These are phyloP conservation scores for Ceratorhiza oryzae-sativae DNA, from an alignment of 1,284 basidiomycete species.

Conservation along the genomic window DNA sequence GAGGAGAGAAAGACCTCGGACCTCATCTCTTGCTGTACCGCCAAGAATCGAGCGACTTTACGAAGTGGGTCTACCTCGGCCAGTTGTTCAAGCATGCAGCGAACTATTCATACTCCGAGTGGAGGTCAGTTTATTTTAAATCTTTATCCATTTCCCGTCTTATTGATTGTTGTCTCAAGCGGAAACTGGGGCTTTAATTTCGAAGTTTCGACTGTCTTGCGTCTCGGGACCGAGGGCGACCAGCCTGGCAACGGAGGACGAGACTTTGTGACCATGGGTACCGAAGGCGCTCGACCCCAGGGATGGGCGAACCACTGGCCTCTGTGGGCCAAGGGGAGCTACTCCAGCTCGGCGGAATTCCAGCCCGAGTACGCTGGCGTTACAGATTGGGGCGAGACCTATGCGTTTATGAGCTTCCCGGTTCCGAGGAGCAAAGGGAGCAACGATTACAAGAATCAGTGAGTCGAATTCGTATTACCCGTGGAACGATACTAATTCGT, in stretches of 20 bases:
- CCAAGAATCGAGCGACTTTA: conserved; percentile 29
- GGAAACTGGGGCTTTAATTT: conserved; percentile 37
- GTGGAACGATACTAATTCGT: not conserved
- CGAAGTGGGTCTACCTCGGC: conserved; percentile 36
- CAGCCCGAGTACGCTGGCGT: conserved; percentile 31
- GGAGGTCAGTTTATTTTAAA: conserved; percentile 7
- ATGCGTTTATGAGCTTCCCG: conserved; percentile 36
- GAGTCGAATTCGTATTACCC: not conserved
- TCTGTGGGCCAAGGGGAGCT: conserved; percentile 21
- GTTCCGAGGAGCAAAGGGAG: conserved; percentile 15
- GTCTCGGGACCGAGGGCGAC: conserved; percentile 36
- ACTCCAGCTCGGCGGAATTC: conserved; percentile 5
- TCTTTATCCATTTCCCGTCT: not conserved
- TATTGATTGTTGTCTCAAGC: not conserved
- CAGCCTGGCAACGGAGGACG: conserved; percentile 28
- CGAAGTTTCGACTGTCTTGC: conserved; percentile 29
- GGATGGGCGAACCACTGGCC: conserved; percentile 36
- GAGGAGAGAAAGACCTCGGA: conserved; percentile 28
- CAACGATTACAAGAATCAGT: conserved; percentile 36
- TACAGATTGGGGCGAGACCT: conserved; percentile 34
- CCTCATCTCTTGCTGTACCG: conserved; percentile 33
- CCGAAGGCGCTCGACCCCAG: conserved; percentile 29
- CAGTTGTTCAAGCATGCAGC: conserved; percentile 15
- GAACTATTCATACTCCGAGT: conserved; percentile 19
- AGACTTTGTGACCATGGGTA: conserved; percentile 33